phyloP scores from a whole-genome alignment of 495 filamentous ascomycete species.

The Neurospora discreta region DNA sequence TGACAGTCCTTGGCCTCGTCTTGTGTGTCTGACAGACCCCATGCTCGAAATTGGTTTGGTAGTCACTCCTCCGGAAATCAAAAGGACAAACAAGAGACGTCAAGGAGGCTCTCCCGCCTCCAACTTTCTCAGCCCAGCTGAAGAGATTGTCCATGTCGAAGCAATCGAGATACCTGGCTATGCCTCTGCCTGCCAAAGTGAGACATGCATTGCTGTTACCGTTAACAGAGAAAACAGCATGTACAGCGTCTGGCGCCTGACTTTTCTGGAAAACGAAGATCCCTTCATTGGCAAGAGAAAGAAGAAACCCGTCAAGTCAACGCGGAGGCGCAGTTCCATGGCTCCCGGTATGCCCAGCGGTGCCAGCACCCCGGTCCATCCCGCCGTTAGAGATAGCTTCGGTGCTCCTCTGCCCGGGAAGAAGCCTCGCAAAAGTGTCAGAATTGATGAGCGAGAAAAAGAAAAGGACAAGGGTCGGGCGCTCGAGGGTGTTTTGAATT shows the following conservation, averaged over 20 bases:
- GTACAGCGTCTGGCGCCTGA: conserved; percentile 70
- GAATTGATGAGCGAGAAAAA: conserved; percentile 15
- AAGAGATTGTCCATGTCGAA: conserved; percentile 70
- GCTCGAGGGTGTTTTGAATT: conserved; percentile 39
- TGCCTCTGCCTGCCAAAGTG: conserved; percentile 5
- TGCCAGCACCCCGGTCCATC: conserved; percentile 62
- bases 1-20: conserved; percentile 56
- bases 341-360: conserved; percentile 68
- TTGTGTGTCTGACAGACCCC: conserved; percentile 81
- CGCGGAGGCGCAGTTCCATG: conserved; percentile 74
- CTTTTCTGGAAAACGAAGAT: conserved; percentile 51
- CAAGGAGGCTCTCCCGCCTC: conserved; percentile 12
- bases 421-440: conserved; percentile 32
- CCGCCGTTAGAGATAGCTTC: conserved; percentile 38
- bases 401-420: conserved; percentile 35
- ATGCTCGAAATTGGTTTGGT: conserved; percentile 78
- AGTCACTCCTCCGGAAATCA: conserved; percentile 40
- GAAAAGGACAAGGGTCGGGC: conserved; percentile 43
- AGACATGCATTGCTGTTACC: conserved; percentile 71
- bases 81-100: conserved; percentile 11
- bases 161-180: conserved; percentile 13
- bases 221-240: conserved; percentile 58
- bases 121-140: conserved; percentile 48
- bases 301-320: conserved; percentile 37
- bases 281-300: conserved; percentile 39